Evolutionary conservation across 2,329 filamentous ascomycete species (phyloP), one percentile per base, ranked within the genome.

Genomic region (Scedosporium minutisporum): DNA sequence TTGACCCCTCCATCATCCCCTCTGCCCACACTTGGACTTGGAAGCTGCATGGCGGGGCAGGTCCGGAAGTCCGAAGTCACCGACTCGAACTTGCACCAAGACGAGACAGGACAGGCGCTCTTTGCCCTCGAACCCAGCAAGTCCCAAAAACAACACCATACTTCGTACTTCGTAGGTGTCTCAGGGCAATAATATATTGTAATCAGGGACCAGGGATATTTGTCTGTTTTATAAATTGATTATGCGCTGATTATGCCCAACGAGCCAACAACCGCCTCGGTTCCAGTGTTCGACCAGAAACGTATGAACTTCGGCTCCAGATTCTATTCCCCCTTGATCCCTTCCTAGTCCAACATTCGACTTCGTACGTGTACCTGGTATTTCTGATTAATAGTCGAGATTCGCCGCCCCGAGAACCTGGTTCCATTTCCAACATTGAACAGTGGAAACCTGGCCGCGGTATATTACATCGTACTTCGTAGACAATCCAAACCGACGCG

Each of bases 1-100:
- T 61, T 44, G 25, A 61, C 60, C 60, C 60, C 59, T 61, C 59
- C 59, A 61, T 61, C 55, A 33, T 21, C 14, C 21, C 21, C 12
- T 14, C 23, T 12, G 2, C 23, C 51, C 18, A 55, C 21, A 38
- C 33, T 14, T 38, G 3, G 10, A 3, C 48, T n/a, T 7, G n/a
- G 44, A 48, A 48, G 44, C 51, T 55, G 51, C 51, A 55, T 55
- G 51, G 51, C 51, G 51, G 51, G 51, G 51, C 51, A 55, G 23
- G 51, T 55, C 23, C 51, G 18, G 7, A 38, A 38, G 51, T 57
- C 51, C 51, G 51, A 57, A n/a, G n/a, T n/a, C 14, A 18, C 44
- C 44, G 44, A 48, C 18, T 48, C 18, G 44, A 7, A 48, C 18
- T 10, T 5, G 23, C 48, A 25, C 18, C 48, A 55, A n/a, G 44